Percentiles rank a stretch among this genome's conserved stretches.
Conservation (phyloP, 371 early-diverging fungal species). For the Actinomucor elegans region DNA sequence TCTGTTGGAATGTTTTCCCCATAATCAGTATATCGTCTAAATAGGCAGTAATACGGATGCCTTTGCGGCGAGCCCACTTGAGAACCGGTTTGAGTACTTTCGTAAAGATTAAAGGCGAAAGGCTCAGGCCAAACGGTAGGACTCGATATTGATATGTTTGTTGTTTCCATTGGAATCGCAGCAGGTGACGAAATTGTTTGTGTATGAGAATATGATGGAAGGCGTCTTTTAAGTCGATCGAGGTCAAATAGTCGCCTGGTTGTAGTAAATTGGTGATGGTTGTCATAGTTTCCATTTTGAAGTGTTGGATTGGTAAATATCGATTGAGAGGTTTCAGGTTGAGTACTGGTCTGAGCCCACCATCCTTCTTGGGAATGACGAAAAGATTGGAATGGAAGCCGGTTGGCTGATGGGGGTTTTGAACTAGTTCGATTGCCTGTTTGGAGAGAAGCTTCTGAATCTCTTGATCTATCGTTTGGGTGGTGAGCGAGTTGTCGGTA, state of each 20-base stretch:
- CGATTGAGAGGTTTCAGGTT: constrained; percentile 24
- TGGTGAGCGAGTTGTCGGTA: background rate
- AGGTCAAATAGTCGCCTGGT: constrained; percentile 24
- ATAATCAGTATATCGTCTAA: constrained; percentile 10
- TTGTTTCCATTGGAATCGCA: constrained; percentile 46
- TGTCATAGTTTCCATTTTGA: constrained; percentile 35
- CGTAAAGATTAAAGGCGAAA: constrained; percentile 45
- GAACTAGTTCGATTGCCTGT: background rate
- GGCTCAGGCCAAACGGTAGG: constrained; percentile 46
- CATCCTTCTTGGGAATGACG: constrained; percentile 29
- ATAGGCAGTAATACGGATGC: background rate
- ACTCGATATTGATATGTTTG: constrained; percentile 47
- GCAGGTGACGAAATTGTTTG: constrained; percentile 16
- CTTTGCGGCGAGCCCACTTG: constrained; percentile 20
- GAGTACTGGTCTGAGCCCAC: constrained; percentile 23
- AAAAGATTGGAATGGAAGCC: background rate
- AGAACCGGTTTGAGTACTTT: constrained; percentile 28
- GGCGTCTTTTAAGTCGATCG: constrained; percentile 33
- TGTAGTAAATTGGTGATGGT: constrained; percentile 18
- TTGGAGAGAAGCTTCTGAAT: background rate
- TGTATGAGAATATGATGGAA: constrained; percentile 27
- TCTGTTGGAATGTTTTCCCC: background rate
- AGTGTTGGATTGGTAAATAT: constrained; percentile 6
- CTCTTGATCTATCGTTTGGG: background rate
- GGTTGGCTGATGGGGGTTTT: background rate